Base-by-base conservation (phyloP, 164 flowering plant genomes). In the Saururus chinensis region DNA sequence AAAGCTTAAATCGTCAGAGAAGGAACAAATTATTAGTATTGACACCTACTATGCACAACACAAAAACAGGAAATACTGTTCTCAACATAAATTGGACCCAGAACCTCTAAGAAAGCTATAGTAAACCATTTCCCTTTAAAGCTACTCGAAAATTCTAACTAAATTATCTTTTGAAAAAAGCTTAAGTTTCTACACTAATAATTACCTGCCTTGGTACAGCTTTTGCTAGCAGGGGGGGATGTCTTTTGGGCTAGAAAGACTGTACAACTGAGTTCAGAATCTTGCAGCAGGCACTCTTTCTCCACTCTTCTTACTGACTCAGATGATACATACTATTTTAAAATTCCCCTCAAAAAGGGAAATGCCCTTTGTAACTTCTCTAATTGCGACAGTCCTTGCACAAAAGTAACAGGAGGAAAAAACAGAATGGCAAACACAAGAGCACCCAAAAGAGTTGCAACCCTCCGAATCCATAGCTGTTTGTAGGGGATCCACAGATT, bases 391-490 rank as follows among this genome's bases (percentile, higher is more conserved):
- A 93, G 74, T 58, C 92, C 78, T 79, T 90, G 97, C 1, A 84
- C 86, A 61, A 88, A 74, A 17, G 95, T 71, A 37, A 88, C 92
- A 9, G 99, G 99, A 60, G 78, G 53, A 62, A 93, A 80, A 77
- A 90, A 93, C 64, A 83, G 65, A 74, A 84, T 65, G 82, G 83
- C 77, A 62, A 90, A 82, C 53, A 74, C 76, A 72, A 81, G 65
- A 40, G 93, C 61, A 60, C 85, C 95, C 26, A 87, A 23, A 68
- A 83, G 78, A 49, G 79, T 80, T 41, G 75, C 79, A 59, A 87
- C 79, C 68, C 69, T 83, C 19, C 99, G 95, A 24, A 93, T 70
- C 97, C 97, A 90, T 22, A 90, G 81, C 66, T 82, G 86, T 56
- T 70, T 73, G 64, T 77, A 93, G 19, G 99, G 95, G 66, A 87